Evolutionary conservation across 768 basidiomycete species (phyloP).

Genomic region (Amanita rimosa): DNA sequence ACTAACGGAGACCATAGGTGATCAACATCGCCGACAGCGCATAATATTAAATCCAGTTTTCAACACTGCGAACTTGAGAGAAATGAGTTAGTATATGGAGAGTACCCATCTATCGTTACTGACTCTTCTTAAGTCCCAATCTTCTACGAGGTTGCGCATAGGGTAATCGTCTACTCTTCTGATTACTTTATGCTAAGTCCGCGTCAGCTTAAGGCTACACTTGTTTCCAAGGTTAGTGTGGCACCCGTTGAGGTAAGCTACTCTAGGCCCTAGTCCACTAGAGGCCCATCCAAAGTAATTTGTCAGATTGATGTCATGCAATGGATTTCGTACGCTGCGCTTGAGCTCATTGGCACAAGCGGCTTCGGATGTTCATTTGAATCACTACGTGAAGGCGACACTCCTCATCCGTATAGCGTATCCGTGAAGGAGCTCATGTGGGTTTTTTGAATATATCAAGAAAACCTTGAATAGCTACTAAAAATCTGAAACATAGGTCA

Average conservation of each 20-base stretch:
- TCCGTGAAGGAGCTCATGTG: slow-evolving; percentile 22
- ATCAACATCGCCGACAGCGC: slow-evolving; percentile 28
- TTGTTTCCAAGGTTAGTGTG: background rate
- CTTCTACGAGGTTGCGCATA: slow-evolving; percentile 19
- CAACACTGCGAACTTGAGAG: slow-evolving; percentile 26
- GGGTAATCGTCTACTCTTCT: slow-evolving; percentile 10
- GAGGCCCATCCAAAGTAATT: background rate
- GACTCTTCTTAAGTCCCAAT: slow-evolving; percentile 16
- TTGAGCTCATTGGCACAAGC: slow-evolving; percentile 38
- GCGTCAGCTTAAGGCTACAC: background rate
- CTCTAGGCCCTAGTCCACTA: background rate
- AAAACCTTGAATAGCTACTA: background rate
- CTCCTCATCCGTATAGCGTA: slow-evolving; percentile 19
- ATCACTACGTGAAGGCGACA: slow-evolving; percentile 19
- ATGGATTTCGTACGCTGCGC: slow-evolving; percentile 29
- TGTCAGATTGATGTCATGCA: slow-evolving; percentile 20
- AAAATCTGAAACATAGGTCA: slow-evolving; percentile 7
- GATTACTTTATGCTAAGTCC: background rate
- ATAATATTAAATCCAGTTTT: slow-evolving; percentile 36
- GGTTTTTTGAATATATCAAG: slow-evolving; percentile 5
- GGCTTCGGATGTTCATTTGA: slow-evolving; percentile 37
- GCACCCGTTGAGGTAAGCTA: background rate
- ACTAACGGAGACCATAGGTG: slow-evolving; percentile 23
- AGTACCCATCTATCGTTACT: background rate
- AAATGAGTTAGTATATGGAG: slow-evolving; percentile 18